Evolutionary conservation across 2,329 filamentous ascomycete genomes (phyloP).

Genomic region (Claviceps cyperi): DNA sequence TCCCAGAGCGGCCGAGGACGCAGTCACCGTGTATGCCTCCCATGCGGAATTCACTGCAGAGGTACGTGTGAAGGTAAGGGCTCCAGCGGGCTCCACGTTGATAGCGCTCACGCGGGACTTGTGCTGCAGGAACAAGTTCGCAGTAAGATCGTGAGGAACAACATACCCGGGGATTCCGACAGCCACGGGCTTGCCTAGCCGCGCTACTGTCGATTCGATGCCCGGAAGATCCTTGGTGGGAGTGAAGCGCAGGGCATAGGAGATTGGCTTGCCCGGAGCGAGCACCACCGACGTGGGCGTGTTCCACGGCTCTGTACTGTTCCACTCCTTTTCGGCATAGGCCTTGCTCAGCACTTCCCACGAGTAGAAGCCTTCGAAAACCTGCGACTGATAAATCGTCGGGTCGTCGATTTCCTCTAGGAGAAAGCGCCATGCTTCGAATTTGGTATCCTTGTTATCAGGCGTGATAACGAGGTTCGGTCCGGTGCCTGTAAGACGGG

Average conservation of each 20-base stretch:
- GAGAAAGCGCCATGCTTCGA: constrained; percentile 43
- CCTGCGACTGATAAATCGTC: constrained; percentile 35
- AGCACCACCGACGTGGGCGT: constrained; percentile 31
- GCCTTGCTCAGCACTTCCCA: constrained; percentile 41
- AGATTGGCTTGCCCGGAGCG: constrained; percentile 27
- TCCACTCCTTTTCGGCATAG: constrained; percentile 43
- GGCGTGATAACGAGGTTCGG: constrained; percentile 40
- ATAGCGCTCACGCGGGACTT: constrained; percentile 25
- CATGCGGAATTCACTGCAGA: constrained; percentile 6
- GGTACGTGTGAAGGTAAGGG: constrained; percentile 19
- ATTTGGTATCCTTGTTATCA: constrained; percentile 21
- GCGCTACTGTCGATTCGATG: constrained; percentile 31
- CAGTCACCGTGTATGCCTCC: constrained; percentile 26
- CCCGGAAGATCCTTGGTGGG: constrained; percentile 28
- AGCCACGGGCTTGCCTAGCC: constrained; percentile 31
- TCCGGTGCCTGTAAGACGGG: constrained; percentile 36
- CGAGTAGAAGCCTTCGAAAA: constrained; percentile 46
- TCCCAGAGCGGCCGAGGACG: constrained; percentile 31
- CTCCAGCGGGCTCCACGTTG: constrained; percentile 21
- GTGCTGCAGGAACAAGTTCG: constrained; percentile 30
- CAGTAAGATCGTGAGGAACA: constrained; percentile 30
- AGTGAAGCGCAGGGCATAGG: constrained; percentile 37
- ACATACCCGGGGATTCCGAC: constrained; percentile 41
- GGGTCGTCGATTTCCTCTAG: constrained; percentile 25
- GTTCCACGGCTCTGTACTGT: constrained; percentile 37